phyloP scores from a whole-genome alignment of 768 basidiomycete species.

The Gloeostereum incarnatum region DNA sequence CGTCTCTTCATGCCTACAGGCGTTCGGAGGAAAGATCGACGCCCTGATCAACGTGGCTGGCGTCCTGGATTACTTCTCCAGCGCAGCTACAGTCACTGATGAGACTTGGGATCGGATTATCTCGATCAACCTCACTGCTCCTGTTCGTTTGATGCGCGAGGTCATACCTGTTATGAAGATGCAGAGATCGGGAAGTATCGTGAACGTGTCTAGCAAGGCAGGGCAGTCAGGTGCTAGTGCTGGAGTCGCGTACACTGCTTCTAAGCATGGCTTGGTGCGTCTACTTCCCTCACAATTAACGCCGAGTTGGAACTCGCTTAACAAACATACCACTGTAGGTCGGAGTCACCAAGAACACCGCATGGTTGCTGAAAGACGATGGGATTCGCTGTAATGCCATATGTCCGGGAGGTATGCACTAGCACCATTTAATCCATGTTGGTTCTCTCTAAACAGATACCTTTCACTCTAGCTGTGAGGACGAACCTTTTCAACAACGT shows the following conservation, averaged over 20 bases:
- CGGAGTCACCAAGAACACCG: conserved; percentile 11
- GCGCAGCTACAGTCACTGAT: conserved; percentile 1
- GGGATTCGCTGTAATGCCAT: conserved; percentile 12
- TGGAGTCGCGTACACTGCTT: conserved; percentile 12
- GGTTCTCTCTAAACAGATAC: no score
- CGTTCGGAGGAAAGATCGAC: conserved; percentile 5
- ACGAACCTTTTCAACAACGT: no score
- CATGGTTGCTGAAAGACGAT: conserved; percentile 10
- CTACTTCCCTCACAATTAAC: neutral
- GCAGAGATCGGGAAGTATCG: conserved; percentile 10
- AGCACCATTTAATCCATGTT: no score
- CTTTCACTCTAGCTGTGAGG: no score
- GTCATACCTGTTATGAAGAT: conserved; percentile 9
- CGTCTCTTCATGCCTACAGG: neutral
- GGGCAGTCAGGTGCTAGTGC: no score
- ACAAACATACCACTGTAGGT: conserved; percentile 1
- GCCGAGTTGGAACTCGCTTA: conserved; percentile 4
- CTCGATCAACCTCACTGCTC: conserved; percentile 6
- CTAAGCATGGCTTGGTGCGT: conserved; percentile 10
- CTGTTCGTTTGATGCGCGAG: conserved; percentile 10
- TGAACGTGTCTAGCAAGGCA: conserved; percentile 11
- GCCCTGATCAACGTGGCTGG: conserved; percentile 6
- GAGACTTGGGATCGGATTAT: conserved; percentile 5
- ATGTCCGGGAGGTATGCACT: conserved; percentile 6
- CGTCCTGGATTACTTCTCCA: neutral